Base-by-base conservation (phyloP, 345 rosid species). In the Eucalyptus leucophloia region DNA sequence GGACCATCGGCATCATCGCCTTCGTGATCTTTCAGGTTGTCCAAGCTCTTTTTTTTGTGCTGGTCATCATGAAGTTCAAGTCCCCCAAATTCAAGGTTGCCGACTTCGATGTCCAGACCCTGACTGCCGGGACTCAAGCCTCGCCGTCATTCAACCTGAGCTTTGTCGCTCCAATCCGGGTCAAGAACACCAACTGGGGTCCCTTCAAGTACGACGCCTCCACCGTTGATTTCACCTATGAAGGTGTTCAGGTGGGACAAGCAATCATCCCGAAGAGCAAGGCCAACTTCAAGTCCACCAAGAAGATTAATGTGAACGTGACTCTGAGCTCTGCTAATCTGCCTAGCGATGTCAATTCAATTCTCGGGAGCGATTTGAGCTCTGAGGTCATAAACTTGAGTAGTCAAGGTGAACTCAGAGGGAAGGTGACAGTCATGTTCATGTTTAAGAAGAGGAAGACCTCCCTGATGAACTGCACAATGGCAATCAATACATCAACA, bases 171-270 rank as follows among this genome's bases (percentile, higher is more conserved):
- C 87, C 89, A 37, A 40, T 90, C 60, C 42, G 62, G 49, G 21
- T 90, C 80, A 90, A 86, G 89, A 90, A 90, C 88, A 58, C 87
- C 49, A 90, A 90, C 62, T 89, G 87, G 83, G 90, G 90, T 24
- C 88, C 86, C 69, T 89, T 65, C 85, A 89, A 89, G 82, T 90
- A 50, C 51, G 91, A 65, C 3, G 47, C 67, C 7, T 44, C 87
- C 42, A 58, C 53, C 5, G 82, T 88, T 13, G 18, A 34, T 53
- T 86, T 90, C 86, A 23, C 80, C 26, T 90, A 90, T 77, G 80
- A 34, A 3, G 90, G 89, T 14, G 86, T 24, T 19, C 50, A 21
- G 19, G 91, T 90, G 44, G 91, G 90, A n/a, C 51, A 30, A 51
- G 80, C 40, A 18, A 49, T 3, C 26, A 54, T 90, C 49, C 72